A percentile compares a stretch with the other conserved stretches of the same genome.
Evolutionary conservation across 345 rosid species (phyloP).

Genomic region (Excoecaria cochinchinensis): DNA sequence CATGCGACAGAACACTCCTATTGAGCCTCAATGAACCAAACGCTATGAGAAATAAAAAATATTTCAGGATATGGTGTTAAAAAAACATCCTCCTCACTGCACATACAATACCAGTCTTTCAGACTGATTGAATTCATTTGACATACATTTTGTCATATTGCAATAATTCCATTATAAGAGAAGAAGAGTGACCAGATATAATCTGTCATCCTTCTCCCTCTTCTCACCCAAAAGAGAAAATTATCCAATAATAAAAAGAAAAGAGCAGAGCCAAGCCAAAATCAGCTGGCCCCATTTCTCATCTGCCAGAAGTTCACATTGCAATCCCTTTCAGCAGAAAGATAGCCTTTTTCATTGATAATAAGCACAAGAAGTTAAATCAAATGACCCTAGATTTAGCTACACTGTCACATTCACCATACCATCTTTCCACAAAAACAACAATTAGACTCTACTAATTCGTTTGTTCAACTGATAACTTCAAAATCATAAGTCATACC

Average conservation of each 20-base stretch:
- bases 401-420: neutral
- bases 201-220: neutral
- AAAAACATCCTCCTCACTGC: neutral
- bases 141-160: neutral
- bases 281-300: neutral
- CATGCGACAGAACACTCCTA: neutral
- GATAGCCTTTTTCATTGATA: neutral
- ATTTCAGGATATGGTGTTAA: neutral
- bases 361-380: neutral
- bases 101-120: neutral
- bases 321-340: neutral
- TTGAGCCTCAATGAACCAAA: neutral
- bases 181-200: neutral
- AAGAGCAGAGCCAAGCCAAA: neutral
- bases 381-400: neutral
- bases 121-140: neutral
- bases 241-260: neutral
- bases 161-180: neutral
- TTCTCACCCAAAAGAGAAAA: neutral
- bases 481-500: conserved; percentile 37
- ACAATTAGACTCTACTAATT: neutral
- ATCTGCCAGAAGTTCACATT: neutral
- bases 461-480: neutral
- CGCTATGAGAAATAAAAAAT: neutral
- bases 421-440: neutral